Evolutionary conservation across 164 flowering plant genomes (phyloP).

Genomic region (Santalum album): DNA sequence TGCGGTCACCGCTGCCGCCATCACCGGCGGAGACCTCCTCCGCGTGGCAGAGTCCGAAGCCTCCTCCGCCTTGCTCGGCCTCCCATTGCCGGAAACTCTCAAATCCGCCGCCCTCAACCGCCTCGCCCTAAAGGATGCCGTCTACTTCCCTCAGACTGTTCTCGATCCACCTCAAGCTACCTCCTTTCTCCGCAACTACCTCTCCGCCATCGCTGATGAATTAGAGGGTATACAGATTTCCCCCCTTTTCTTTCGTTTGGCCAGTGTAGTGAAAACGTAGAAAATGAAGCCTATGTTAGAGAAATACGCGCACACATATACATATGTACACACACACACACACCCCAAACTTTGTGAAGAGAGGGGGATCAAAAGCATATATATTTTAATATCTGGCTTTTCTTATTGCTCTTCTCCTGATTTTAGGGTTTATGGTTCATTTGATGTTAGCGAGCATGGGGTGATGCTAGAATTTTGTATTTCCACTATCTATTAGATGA

Average conservation of each 20-base stretch:
- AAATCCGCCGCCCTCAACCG: constrained; percentile 40
- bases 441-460: too few species aligned
- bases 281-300: too few species aligned
- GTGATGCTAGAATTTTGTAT: too few species aligned
- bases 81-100: constrained; percentile 46
- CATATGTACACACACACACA: too few species aligned
- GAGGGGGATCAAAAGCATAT: too few species aligned
- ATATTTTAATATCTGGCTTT: too few species aligned
- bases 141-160: constrained; percentile 16
- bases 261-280: not conserved
- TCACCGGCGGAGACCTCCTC: constrained; percentile 41
- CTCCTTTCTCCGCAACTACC: constrained; percentile 21
- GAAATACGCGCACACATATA: too few species aligned
- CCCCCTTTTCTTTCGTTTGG: not conserved
- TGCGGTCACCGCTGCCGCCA: not conserved
- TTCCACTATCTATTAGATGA: too few species aligned
- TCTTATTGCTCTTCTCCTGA: too few species aligned
- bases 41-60: constrained; percentile 40
- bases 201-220: constrained; percentile 54
- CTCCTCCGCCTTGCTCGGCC: constrained; percentile 32
- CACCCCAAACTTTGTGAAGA: too few species aligned
- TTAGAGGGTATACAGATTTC: constrained; percentile 28
- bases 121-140: constrained; percentile 21
- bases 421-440: too few species aligned
- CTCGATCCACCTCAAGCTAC: constrained; percentile 29